These are phyloP conservation scores for Scedosporium boydii DNA, from an alignment of 2,329 filamentous ascomycete genomes.

Conservation along the genomic window DNA sequence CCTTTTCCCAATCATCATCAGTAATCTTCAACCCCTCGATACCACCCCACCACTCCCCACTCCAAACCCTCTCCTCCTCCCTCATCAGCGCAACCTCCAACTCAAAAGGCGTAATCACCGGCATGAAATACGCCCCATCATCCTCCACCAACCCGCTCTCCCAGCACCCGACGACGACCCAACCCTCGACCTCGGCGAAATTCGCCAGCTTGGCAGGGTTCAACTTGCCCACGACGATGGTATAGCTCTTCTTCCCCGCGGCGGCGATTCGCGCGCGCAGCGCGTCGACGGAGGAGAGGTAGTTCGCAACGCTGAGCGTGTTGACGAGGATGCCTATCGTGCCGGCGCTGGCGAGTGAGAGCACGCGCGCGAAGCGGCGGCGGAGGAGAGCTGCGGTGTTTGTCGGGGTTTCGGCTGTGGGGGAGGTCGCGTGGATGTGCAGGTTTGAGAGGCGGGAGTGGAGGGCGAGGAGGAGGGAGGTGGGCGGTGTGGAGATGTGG, in stretches of 20 bases:
- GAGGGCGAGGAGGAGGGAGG: slow-evolving; percentile 76
- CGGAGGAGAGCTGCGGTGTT: slow-evolving; percentile 52
- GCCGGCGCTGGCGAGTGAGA: slow-evolving; percentile 67
- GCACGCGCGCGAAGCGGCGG: slow-evolving; percentile 79
- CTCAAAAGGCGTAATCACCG: slow-evolving; percentile 93
- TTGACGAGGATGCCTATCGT: slow-evolving; percentile 94
- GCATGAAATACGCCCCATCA: slow-evolving; percentile 70
- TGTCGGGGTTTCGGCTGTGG: slow-evolving; percentile 34
- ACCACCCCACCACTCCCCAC: slow-evolving; percentile 78
- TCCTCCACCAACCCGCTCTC: slow-evolving; percentile 89
- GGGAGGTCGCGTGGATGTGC: slow-evolving; percentile 49
- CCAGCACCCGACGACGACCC: slow-evolving; percentile 98
- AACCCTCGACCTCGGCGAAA: slow-evolving; percentile 89
- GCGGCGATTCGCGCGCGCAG: slow-evolving; percentile 63
- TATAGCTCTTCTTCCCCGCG: slow-evolving; percentile 90
- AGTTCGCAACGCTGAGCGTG: slow-evolving; percentile 85
- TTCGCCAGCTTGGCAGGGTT: slow-evolving; percentile 95
- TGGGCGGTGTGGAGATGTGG: slow-evolving; percentile 73
- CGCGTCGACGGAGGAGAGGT: slow-evolving; percentile 68
- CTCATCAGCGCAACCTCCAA: slow-evolving; percentile 65
- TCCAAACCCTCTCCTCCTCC: slow-evolving; percentile 74
- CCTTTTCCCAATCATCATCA: slow-evolving; percentile 16
- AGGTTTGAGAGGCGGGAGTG: slow-evolving; percentile 72
- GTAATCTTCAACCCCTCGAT: slow-evolving; percentile 59
- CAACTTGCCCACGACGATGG: slow-evolving; percentile 91